Percentiles rank a stretch among this genome's conserved stretches.
phyloP scores from a whole-genome alignment of 2,329 filamentous ascomycete genomes.

The Myriangium duriaei region DNA sequence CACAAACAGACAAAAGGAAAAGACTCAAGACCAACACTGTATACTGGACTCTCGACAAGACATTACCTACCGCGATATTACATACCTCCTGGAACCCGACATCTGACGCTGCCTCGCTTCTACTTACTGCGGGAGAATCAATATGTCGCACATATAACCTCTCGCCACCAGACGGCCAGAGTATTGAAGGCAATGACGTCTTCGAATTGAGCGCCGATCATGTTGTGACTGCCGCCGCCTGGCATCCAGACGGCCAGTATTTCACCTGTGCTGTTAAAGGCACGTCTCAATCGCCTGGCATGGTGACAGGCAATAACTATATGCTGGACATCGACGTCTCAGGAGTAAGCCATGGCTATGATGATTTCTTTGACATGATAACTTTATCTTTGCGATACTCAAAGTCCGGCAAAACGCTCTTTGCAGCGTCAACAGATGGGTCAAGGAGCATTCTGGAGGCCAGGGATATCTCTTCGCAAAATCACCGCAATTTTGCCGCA shows the following conservation, averaged over 20 bases:
- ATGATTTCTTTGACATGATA: conserved; percentile 14
- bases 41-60: conserved; percentile 21
- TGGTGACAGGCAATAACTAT: conserved; percentile 13
- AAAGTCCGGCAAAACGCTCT: conserved; percentile 20
- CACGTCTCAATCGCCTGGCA: conserved; percentile 12
- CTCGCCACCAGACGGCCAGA: conserved; percentile 1
- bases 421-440: conserved; percentile 17
- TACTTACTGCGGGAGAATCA: conserved; percentile 23
- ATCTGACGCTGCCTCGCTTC: conserved; percentile 13
- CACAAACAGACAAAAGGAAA: conserved; percentile 23
- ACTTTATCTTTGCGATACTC: conserved; percentile 21
- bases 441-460: conserved; percentile 22
- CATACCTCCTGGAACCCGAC: conserved; percentile 22
- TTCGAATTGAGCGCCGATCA: conserved; percentile 17
- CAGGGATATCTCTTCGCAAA: conserved; percentile 13
- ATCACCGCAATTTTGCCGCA: not conserved
- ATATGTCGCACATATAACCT: conserved; percentile 22
- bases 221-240: conserved; percentile 22
- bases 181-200: conserved; percentile 16
- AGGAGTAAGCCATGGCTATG: conserved; percentile 10
- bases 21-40: conserved; percentile 23
- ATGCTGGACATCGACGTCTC: conserved; percentile 15
- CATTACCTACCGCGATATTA: conserved; percentile 17
- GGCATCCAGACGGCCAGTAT: conserved; percentile 22
- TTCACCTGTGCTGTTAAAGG: conserved; percentile 20